Evolutionary conservation across 2,329 filamentous ascomycete genomes (phyloP).

Genomic region (Arachnomyces sp.): DNA sequence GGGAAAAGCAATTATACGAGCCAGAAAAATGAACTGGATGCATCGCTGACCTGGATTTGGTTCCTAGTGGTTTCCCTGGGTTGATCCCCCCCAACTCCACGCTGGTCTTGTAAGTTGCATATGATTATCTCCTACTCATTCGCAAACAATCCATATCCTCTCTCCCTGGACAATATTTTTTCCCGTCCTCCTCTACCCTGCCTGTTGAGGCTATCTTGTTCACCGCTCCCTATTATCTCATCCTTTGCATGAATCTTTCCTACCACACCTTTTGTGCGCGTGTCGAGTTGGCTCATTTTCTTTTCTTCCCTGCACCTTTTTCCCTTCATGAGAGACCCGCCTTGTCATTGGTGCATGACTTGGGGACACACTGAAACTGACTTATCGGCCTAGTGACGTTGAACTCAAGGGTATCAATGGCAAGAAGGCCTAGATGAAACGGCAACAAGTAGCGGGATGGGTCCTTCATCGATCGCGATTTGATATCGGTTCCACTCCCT

Average conservation of each 20-base stretch:
- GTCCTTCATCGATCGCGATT: not conserved
- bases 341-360: not conserved
- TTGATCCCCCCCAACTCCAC: constrained; percentile 68
- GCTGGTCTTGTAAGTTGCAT: constrained; percentile 68
- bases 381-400: constrained; percentile 49
- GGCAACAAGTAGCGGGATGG: constrained; percentile 1
- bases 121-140: too few relatives aligned
- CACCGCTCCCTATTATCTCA: constrained; percentile 1
- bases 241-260: too few relatives aligned
- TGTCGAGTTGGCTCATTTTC: not conserved
- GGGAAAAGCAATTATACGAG: not conserved
- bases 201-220: not conserved
- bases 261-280: too few relatives aligned
- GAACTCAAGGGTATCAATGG: constrained; percentile 58
- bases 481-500: too few relatives aligned
- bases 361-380: constrained; percentile 9
- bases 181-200: not conserved
- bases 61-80: constrained; percentile 63
- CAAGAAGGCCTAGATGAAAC: constrained; percentile 32
- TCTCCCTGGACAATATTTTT: not conserved
- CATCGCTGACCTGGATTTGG: constrained; percentile 10
- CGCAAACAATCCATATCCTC: too few relatives aligned
- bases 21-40: not conserved
- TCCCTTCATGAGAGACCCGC: not conserved
- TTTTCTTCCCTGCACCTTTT: not conserved